Percentiles rank a stretch among this genome's conserved stretches.
These are phyloP conservation scores for Crucihimalaya himalaica DNA, from an alignment of 345 rosid genomes.

Conservation along the genomic window DNA sequence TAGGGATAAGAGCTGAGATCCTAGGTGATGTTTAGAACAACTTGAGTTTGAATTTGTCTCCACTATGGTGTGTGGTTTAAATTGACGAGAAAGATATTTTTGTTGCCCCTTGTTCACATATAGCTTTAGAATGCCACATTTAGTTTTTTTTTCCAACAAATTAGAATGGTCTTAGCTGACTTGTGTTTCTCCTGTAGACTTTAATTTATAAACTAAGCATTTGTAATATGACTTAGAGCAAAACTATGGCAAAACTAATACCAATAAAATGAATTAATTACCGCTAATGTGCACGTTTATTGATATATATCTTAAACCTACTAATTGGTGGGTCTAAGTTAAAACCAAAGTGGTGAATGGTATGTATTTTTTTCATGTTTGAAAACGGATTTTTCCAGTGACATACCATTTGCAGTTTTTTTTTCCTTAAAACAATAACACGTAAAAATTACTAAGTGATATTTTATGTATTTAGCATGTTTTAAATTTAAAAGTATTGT, in stretches of 20 bases:
- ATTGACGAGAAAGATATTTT: conserved; percentile 28
- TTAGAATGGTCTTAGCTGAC: neutral
- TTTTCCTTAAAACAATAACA: no score
- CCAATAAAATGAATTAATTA: neutral
- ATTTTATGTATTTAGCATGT: no score
- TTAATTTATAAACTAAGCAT: neutral
- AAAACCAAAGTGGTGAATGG: no score
- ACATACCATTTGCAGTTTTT: no score
- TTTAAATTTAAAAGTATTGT: no score
- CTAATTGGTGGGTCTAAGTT: no score
- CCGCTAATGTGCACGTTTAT: no score
- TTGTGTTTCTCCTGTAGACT: neutral
- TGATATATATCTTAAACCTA: no score
- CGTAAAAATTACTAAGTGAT: no score
- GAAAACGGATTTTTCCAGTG: no score
- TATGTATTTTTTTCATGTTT: no score
- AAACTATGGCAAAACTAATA: no score
- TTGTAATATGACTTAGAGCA: neutral
- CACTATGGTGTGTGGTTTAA: conserved; percentile 23
- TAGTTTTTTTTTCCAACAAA: neutral
- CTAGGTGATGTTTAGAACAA: conserved; percentile 25
- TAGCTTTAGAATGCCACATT: conserved; percentile 9
- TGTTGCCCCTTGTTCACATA: conserved; percentile 15
- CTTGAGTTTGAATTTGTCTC: conserved; percentile 35
- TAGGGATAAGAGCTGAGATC: conserved; percentile 20